Conservation (phyloP, 176 grass and related monocot species). For the Dactylis glomerata region DNA sequence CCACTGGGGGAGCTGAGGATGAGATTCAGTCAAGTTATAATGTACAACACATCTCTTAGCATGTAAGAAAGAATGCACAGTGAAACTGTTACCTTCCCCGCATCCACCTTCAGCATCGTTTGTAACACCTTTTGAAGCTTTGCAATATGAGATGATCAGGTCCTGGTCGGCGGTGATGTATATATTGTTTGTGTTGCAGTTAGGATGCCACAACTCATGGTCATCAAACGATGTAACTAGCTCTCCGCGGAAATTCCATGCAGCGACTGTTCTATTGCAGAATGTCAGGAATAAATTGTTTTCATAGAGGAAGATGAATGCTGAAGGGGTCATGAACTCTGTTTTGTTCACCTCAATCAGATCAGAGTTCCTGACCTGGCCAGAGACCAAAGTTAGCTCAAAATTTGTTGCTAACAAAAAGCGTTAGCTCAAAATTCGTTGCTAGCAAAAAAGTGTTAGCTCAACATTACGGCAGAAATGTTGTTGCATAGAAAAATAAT, state of each 20-base stretch:
- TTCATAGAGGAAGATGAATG: conserved; percentile 77
- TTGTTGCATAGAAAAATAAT: not conserved
- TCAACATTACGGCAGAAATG: not conserved
- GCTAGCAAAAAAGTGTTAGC: not conserved
- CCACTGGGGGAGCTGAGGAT: conserved; percentile 33
- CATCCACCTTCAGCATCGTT: not conserved
- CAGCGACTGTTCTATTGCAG: conserved; percentile 58
- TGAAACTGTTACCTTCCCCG: conserved; percentile 45
- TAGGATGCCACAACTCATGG: conserved; percentile 61
- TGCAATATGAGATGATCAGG: conserved; percentile 72
- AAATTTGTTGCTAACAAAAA: not conserved
- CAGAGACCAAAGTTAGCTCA: conserved; percentile 27
- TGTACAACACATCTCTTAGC: not conserved
- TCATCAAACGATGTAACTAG: conserved; percentile 72
- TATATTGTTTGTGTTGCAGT: conserved; percentile 79
- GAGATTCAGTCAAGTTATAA: not conserved
- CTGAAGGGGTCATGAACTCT: conserved; percentile 74
- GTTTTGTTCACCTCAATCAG: conserved; percentile 63
- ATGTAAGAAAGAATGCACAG: not conserved
- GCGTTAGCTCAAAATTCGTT: not conserved
- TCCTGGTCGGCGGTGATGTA: conserved; percentile 68
- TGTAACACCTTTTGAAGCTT: conserved; percentile 19
- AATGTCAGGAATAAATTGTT: conserved; percentile 77
- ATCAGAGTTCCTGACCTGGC: conserved; percentile 59
- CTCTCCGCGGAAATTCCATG: conserved; percentile 71